Conservation (phyloP, 2,329 filamentous ascomycete genomes). For the Fusarium fujikuroi region DNA sequence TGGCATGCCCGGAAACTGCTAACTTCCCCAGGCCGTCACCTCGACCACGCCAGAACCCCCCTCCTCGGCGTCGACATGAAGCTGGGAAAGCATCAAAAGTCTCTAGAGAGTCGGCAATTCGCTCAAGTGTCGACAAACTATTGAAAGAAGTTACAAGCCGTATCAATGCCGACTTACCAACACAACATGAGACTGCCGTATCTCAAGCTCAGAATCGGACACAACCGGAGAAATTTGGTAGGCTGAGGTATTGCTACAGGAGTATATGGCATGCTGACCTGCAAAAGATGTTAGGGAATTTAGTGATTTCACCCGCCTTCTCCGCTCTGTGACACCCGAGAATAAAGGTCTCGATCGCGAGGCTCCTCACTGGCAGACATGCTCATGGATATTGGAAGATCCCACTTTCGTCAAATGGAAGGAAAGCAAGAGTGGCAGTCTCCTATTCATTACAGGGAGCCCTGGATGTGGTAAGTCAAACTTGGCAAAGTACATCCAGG, state of each 20-base stretch:
- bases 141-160: constrained; percentile 24
- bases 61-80: constrained; percentile 15
- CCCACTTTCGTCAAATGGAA: constrained; percentile 27
- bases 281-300: constrained; percentile 22
- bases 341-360: constrained; percentile 35
- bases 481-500: constrained; percentile 36
- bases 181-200: constrained; percentile 6
- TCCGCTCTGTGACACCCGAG: constrained; percentile 28
- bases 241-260: neutral
- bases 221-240: constrained; percentile 22
- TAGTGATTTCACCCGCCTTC: constrained; percentile 15
- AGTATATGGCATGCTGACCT: neutral
- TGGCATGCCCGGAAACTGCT: neutral
- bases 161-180: neutral
- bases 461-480: constrained; percentile 37
- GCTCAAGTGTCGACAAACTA: constrained; percentile 23
- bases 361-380: constrained; percentile 31
- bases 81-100: neutral
- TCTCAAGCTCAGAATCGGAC: constrained; percentile 17
- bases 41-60: neutral
- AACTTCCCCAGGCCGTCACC: neutral
- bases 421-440: constrained; percentile 12
- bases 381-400: constrained; percentile 31
- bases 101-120: constrained; percentile 23
- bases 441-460: constrained; percentile 35